phyloP scores from a whole-genome alignment of 2,329 filamentous ascomycete genomes.

The Monilinia vaccinii-corymbosi region DNA sequence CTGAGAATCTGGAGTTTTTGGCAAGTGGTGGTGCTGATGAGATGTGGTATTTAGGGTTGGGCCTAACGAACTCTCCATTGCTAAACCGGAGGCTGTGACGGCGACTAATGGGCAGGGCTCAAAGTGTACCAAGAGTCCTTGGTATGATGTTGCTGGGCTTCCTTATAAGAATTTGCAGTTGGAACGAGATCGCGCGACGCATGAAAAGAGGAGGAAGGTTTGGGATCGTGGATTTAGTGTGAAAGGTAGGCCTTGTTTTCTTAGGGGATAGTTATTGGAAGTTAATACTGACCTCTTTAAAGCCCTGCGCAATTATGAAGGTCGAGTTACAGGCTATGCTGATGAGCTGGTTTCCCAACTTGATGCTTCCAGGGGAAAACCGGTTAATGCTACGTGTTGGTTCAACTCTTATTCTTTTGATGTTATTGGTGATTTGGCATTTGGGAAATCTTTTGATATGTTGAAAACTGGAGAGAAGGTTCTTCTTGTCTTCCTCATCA shows the following conservation, averaged over 20 bases:
- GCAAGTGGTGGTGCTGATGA: neutral
- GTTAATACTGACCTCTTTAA: neutral
- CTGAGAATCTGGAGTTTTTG: neutral
- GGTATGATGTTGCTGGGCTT: constrained; percentile 18
- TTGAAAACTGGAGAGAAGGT: constrained; percentile 12
- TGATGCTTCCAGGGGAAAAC: constrained; percentile 11
- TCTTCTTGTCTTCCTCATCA: too few species aligned
- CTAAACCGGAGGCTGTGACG: constrained; percentile 16
- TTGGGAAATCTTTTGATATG: constrained; percentile 23
- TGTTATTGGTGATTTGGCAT: constrained; percentile 25
- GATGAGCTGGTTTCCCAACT: constrained; percentile 16
- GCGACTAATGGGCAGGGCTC: constrained; percentile 15
- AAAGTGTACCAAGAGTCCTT: constrained; percentile 18
- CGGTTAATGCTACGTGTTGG: constrained; percentile 18
- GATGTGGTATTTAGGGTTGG: constrained; percentile 5
- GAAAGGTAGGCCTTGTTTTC: constrained; percentile 12
- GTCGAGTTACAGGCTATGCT: constrained; percentile 14
- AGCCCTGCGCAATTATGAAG: constrained; percentile 22
- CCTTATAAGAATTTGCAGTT: constrained; percentile 14
- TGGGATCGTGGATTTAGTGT: constrained; percentile 19
- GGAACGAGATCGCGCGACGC: constrained; percentile 14
- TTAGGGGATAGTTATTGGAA: too few species aligned
- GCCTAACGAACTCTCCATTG: constrained; percentile 17
- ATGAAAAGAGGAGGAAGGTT: constrained; percentile 19
- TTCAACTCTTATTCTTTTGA: constrained; percentile 24